Evolutionary conservation across 192 early-diverging fungal genomes (phyloP), one percentile per base, ranked within the genome.

Genomic region (Umbelopsis sp.): DNA sequence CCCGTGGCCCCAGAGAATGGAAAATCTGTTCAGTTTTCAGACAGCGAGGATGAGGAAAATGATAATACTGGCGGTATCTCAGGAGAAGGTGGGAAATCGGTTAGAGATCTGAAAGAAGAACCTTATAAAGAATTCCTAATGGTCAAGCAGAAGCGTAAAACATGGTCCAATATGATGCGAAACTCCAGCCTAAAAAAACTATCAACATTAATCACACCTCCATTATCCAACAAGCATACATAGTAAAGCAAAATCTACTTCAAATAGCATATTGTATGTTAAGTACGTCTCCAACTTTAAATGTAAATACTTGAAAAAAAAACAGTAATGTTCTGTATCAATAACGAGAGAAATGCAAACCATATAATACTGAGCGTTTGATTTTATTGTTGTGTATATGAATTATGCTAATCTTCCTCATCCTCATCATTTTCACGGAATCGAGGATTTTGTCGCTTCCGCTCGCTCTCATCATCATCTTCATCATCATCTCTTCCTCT

Each of bases 361-460:
- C 9, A 25, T 25, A 16, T 16, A 2, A 61, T 61, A 35, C 3
- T 61, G 3, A 30, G 13, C 16, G 13, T 10, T 61, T 61, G 33
- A 35, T 61, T 61, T 35, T 11, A 35, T 35, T 37, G 25, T 35
- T 11, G 11, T 37, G 15, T 35, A 46, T 44, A 21, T 53, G 4
- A 7, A 44, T 44, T 58, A 30, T 68, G 37, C 49, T 79, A 65
- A 16, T 79, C 78, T 3, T 79, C 78, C 13, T 79, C 78, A 4
- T 79, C 78, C 18, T 71, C 78, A 7, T 82, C 74, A 49, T 82
- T 70, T 58, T 84, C 83, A 58, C 83, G 70, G 67, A 84, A 84
- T 12, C 83, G 75, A 20, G 82, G 83, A 74, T 84, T 78, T 53
- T 66, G 64, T 50, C 74, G 76, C 58, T 78, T 76, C 67, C 78